Percentiles rank a stretch among this genome's conserved stretches.
phyloP scores from a whole-genome alignment of 192 early-diverging fungal species.

The Kickxella alabastrina region DNA sequence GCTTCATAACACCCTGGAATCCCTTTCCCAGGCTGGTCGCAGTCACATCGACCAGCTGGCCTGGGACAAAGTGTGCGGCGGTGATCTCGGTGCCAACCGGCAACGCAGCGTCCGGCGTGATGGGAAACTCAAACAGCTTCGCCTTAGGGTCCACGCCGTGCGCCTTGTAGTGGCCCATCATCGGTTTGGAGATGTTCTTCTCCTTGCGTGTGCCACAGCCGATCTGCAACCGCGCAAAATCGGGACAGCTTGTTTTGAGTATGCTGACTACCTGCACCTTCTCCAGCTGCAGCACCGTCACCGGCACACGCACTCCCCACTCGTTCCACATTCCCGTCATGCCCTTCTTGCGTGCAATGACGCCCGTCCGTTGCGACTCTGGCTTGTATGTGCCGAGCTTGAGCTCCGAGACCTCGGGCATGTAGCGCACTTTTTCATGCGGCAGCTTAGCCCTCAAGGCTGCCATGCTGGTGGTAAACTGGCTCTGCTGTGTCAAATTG shows the following conservation, averaged over 20 bases:
- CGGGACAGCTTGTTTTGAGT: conserved; percentile 35
- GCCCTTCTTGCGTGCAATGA: conserved; percentile 89
- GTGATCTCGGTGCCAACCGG: conserved; percentile 60
- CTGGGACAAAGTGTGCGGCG: conserved; percentile 90
- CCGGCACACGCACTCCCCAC: conserved; percentile 84
- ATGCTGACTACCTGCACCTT: conserved; percentile 67
- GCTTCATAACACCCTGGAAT: conserved; percentile 97
- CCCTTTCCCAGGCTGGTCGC: conserved; percentile 89
- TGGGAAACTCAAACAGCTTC: conserved; percentile 75
- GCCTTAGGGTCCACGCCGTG: conserved; percentile 72
- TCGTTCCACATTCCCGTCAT: conserved; percentile 95
- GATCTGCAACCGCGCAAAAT: conserved; percentile 57
- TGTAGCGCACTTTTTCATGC: conserved; percentile 39
- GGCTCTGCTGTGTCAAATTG: neutral
- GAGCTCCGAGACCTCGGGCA: conserved; percentile 24
- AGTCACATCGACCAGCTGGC: conserved; percentile 90
- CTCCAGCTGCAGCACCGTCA: conserved; percentile 78
- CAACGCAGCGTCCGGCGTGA: conserved; percentile 80
- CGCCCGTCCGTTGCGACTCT: conserved; percentile 66
- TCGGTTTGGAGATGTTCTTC: conserved; percentile 66
- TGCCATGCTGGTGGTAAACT: conserved; percentile 21
- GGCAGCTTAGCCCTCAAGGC: conserved; percentile 30
- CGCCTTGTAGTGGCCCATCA: conserved; percentile 71
- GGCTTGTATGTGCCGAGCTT: conserved; percentile 35
- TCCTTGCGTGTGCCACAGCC: conserved; percentile 58